Conservation (phyloP, 805 yeast species). For the Candida khao-thaluensis region DNA sequence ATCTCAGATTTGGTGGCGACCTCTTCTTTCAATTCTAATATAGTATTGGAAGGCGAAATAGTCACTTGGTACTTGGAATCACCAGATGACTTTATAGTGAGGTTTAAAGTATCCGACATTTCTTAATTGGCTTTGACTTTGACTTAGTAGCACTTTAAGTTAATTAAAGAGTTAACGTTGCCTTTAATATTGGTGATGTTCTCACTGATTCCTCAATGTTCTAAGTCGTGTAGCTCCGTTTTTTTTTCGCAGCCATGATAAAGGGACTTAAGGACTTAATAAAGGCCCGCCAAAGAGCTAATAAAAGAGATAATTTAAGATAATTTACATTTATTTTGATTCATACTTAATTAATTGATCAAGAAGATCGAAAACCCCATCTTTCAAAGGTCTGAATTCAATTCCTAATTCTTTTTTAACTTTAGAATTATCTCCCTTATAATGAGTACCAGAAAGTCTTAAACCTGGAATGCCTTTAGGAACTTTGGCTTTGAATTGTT, state of each 20-base stretch:
- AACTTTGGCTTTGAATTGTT: conserved; percentile 40
- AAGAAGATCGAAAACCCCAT: conserved; percentile 39
- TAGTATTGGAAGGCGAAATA: conserved; percentile 53
- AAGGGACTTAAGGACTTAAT: too few relatives aligned
- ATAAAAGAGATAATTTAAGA: too few relatives aligned
- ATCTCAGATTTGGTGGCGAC: conserved; percentile 62
- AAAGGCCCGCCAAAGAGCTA: too few relatives aligned
- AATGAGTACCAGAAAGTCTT: conserved; percentile 29
- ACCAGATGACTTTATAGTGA: conserved; percentile 54
- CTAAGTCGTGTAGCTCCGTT: conserved; percentile 3
- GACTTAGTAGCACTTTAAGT: not conserved
- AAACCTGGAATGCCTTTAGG: conserved; percentile 44
- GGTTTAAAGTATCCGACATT: conserved; percentile 11
- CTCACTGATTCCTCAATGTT: conserved; percentile 3
- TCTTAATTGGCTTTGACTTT: conserved; percentile 1
- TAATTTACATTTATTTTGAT: too few relatives aligned
- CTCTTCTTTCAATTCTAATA: conserved; percentile 65
- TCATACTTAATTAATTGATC: conserved; percentile 21
- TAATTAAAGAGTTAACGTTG: not conserved
- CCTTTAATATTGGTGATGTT: conserved; percentile 2
- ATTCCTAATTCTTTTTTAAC: conserved; percentile 33
- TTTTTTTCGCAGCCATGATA: conserved; percentile 1
- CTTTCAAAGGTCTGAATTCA: conserved; percentile 33
- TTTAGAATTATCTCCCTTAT: conserved; percentile 23
- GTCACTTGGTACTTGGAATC: conserved; percentile 75